A percentile compares a stretch with the other conserved stretches of the same genome.
These are phyloP conservation scores for Eleusine coracana DNA, from an alignment of 176 grass and related monocot species.

Conservation along the genomic window DNA sequence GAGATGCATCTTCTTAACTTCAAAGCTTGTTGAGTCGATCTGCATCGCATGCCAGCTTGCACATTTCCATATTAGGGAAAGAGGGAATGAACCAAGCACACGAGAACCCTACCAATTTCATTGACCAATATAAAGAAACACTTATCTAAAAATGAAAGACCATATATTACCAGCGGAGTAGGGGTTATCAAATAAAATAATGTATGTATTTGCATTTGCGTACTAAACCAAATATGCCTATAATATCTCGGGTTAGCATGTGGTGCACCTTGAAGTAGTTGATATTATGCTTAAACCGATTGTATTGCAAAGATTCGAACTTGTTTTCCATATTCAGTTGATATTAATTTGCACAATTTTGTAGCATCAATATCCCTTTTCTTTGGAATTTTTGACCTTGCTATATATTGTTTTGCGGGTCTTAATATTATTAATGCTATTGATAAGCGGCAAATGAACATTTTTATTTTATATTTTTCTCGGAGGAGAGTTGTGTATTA, in stretches of 20 bases:
- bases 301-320: background rate
- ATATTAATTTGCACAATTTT: background rate
- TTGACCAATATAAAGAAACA: slow-evolving; percentile 63
- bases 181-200: slow-evolving; percentile 45
- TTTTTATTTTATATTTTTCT: too few species aligned
- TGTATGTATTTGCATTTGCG: slow-evolving; percentile 24
- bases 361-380: slow-evolving; percentile 3
- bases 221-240: slow-evolving; percentile 27
- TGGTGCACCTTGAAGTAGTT: background rate
- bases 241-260: background rate
- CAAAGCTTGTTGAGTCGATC: slow-evolving; percentile 10
- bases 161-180: slow-evolving; percentile 13
- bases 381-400: background rate
- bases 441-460: background rate
- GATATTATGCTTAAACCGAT: slow-evolving; percentile 13
- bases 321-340: slow-evolving; percentile 25
- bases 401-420: background rate
- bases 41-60: slow-evolving; percentile 27
- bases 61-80: slow-evolving; percentile 57
- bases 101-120: slow-evolving; percentile 49
- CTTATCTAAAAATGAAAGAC: slow-evolving; percentile 53
- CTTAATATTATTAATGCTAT: background rate
- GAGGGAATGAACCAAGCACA: slow-evolving; percentile 64
- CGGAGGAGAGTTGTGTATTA: too few species aligned
- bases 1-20: slow-evolving; percentile 27